phyloP scores from a whole-genome alignment of 2,329 filamentous ascomycete genomes.

The Ophiostoma fasciatum region DNA sequence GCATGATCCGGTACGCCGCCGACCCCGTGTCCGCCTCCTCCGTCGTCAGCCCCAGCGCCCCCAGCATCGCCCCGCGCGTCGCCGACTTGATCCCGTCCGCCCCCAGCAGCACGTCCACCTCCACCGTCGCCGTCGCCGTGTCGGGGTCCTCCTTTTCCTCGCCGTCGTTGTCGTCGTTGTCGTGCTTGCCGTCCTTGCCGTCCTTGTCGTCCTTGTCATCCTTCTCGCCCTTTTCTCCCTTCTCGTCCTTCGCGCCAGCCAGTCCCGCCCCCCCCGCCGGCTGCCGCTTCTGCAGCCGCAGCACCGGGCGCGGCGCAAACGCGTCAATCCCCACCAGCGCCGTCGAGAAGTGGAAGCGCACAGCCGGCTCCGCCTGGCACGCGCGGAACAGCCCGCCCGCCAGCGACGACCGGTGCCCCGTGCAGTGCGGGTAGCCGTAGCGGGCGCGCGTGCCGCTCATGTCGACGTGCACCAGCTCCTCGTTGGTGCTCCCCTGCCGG shows the following conservation, averaged over 20 bases:
- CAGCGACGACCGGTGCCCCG: conserved; percentile 60
- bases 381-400: conserved; percentile 55
- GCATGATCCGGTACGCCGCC: conserved; percentile 67
- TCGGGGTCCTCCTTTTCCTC: conserved; percentile 10
- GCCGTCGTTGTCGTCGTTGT: no score
- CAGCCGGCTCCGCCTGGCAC: conserved; percentile 45
- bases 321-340: conserved; percentile 39
- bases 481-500: conserved; percentile 52
- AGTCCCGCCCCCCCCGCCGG: conserved; percentile 16
- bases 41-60: conserved; percentile 32
- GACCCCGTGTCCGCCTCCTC: conserved; percentile 56
- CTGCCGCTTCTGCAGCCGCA: conserved; percentile 43
- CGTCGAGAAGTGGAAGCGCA: conserved; percentile 55
- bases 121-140: conserved; percentile 33
- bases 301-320: conserved; percentile 42
- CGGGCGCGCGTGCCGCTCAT: conserved; percentile 50
- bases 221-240: neutral
- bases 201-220: neutral
- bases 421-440: conserved; percentile 67
- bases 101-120: conserved; percentile 37
- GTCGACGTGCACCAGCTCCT: conserved; percentile 55
- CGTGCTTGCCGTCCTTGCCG: no score
- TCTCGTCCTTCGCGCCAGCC: neutral
- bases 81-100: conserved; percentile 41
- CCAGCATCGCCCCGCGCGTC: conserved; percentile 37